Evolutionary conservation across 148 eudicot genomes (phyloP).

Genomic region (Vaccinium myrtillus): DNA sequence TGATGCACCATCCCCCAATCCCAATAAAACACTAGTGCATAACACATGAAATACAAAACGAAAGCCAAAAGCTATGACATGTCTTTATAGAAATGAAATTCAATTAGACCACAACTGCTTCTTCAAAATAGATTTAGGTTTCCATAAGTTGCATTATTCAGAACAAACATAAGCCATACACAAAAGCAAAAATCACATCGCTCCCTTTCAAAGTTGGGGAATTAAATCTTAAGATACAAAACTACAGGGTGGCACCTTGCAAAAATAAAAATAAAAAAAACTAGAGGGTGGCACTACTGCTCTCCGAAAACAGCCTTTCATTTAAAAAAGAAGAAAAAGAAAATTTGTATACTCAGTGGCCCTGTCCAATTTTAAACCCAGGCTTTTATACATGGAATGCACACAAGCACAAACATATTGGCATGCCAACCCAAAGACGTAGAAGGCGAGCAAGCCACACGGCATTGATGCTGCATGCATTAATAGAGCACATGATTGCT

Average conservation of each 20-base stretch:
- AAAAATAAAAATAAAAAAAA: not conserved
- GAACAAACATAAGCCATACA: not conserved
- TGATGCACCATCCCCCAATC: too few relatives aligned
- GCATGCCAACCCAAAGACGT: not conserved
- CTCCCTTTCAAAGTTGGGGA: not conserved
- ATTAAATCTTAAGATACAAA: not conserved
- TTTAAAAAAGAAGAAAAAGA: not conserved
- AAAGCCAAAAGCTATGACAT: not conserved
- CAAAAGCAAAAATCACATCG: not conserved
- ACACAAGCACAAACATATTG: not conserved
- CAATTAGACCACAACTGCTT: not conserved
- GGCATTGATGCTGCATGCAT: not conserved
- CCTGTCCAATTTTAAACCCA: not conserved
- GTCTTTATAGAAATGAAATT: not conserved
- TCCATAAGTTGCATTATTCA: not conserved
- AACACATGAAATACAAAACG: not conserved
- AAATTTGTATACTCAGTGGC: not conserved
- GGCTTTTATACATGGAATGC: not conserved
- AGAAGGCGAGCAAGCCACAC: not conserved
- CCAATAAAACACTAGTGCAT: not conserved
- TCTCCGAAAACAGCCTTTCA: not conserved
- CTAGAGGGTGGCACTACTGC: not conserved
- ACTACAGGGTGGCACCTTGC: not conserved
- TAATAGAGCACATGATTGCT: not conserved
- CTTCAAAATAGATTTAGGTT: not conserved